Evolutionary conservation across 352 stramenopile species (phyloP), one percentile per base, ranked within the genome.

Genomic region (Elongisporangium prolatum): DNA sequence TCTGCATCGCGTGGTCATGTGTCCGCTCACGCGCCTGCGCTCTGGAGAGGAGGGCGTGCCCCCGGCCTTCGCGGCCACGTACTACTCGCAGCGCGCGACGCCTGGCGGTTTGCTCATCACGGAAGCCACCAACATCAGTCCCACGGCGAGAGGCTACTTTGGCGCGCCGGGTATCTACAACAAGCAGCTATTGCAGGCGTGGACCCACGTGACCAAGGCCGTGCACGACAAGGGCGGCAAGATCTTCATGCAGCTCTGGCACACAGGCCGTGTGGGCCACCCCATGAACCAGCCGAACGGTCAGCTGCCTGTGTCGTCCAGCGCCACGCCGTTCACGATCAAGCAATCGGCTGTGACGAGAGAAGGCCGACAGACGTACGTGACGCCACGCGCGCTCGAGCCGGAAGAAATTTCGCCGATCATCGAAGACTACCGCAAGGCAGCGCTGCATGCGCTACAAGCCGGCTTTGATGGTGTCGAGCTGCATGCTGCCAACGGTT

Each of bases 181-280:
- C 6, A 21, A 61, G 7, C 56, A 76, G 20, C 81, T 91, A 57
- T 47, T 76, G 54, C 51, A 75, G 40, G 69, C 48, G 5, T 91
- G 82, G 82, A 86, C 86, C 47, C 63, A 64, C 20, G 63, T 89
- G 2, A 77, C 70, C 2, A 57, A 85, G 47, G 61, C 69, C 14
- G 88, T 97, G 34, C 89, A 97, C 57, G 69, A 56, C 28, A 89
- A 91, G 56, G 78, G 71, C 37, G 83, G 75, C 58, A 77, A 77
- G 20, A 95, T 96, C 49, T 91, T 84, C 55, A 52, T 81, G 52
- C 88, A 97, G 73, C 71, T 97, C 20, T 96, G 86, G 86, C 88
- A 97, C 61, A 80, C 77, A 14, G 89, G 86, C 14, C 75, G 87
- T 9, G 65, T 77, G 48, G 56, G 72, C 10, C 86, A 97, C 56